phyloP scores from a whole-genome alignment of 1,284 basidiomycete genomes.

The Cryptococcus sp. region DNA sequence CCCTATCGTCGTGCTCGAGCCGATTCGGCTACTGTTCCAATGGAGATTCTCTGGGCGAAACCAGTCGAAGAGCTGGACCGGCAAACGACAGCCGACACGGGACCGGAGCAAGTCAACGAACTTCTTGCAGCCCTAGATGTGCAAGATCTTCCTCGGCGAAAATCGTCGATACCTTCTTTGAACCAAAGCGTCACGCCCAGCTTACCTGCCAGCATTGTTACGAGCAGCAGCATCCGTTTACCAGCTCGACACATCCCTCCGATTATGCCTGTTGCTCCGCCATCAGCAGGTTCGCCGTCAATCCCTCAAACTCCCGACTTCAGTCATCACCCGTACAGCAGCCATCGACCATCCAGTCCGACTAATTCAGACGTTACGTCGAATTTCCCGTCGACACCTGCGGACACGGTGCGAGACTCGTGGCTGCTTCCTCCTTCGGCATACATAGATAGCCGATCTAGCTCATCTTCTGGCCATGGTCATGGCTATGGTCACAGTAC shows the following conservation, averaged over 20 bases:
- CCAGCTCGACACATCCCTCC: neutral
- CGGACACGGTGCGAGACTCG: conserved; percentile 29
- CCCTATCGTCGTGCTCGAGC: conserved; percentile 24
- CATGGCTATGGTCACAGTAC: conserved; percentile 12
- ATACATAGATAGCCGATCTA: conserved; percentile 19
- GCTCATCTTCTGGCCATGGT: conserved; percentile 12
- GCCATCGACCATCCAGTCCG: conserved; percentile 27
- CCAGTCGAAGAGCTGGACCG: neutral
- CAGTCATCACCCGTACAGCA: neutral
- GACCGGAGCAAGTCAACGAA: conserved; percentile 14
- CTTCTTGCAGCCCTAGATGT: conserved; percentile 23
- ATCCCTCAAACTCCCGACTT: conserved; percentile 21
- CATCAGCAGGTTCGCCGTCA: neutral
- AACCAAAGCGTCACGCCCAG: too few relatives aligned
- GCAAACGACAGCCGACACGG: neutral
- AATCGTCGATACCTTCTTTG: conserved; percentile 5
- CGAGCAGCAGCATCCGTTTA: too few relatives aligned
- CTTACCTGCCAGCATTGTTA: too few relatives aligned
- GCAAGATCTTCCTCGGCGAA: conserved; percentile 1
- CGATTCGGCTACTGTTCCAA: conserved; percentile 28
- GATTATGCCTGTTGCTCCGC: conserved; percentile 1
- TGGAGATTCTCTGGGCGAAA: neutral
- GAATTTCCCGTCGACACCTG: conserved; percentile 33
- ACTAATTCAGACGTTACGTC: conserved; percentile 39
- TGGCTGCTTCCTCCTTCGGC: conserved; percentile 18